These are phyloP conservation scores for Malus hybrid DNA, from an alignment of 331 rosid species.

Conservation along the genomic window DNA sequence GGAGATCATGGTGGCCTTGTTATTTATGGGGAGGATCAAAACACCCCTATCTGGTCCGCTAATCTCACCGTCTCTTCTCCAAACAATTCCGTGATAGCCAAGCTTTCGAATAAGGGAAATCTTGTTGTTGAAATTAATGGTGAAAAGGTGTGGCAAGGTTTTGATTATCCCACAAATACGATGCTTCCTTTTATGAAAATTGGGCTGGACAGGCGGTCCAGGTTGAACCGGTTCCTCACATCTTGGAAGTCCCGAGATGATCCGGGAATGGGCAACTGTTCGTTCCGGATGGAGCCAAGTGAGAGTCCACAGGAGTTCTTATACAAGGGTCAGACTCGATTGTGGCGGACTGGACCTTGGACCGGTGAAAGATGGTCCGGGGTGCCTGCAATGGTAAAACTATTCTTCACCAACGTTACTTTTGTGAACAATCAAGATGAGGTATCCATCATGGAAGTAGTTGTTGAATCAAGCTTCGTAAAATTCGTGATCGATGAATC, in stretches of 20 bases:
- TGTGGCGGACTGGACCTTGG: constrained; percentile 40
- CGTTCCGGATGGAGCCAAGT: background rate
- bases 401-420: constrained; percentile 4
- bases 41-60: too few relatives aligned
- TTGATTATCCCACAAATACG: constrained; percentile 19
- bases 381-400: constrained; percentile 9
- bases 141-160: constrained; percentile 25
- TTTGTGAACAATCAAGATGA: constrained; percentile 21
- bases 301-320: constrained; percentile 17
- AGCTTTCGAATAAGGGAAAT: too few relatives aligned
- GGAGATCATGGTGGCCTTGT: too few relatives aligned
- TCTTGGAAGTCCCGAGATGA: constrained; percentile 47
- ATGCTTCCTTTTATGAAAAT: constrained; percentile 30
- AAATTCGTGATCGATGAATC: constrained; percentile 13
- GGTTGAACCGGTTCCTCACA: constrained; percentile 28
- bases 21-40: too few relatives aligned
- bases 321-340: background rate
- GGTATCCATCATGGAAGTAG: background rate
- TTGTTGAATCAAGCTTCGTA: background rate
- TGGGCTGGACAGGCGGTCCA: constrained; percentile 31
- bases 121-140: background rate
- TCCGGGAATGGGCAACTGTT: constrained; percentile 40
- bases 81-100: too few relatives aligned
- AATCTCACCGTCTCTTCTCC: too few relatives aligned
- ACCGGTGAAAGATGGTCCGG: constrained; percentile 25